phyloP scores from a whole-genome alignment of 257 asterid genomes.

The Solanum virginianum region DNA sequence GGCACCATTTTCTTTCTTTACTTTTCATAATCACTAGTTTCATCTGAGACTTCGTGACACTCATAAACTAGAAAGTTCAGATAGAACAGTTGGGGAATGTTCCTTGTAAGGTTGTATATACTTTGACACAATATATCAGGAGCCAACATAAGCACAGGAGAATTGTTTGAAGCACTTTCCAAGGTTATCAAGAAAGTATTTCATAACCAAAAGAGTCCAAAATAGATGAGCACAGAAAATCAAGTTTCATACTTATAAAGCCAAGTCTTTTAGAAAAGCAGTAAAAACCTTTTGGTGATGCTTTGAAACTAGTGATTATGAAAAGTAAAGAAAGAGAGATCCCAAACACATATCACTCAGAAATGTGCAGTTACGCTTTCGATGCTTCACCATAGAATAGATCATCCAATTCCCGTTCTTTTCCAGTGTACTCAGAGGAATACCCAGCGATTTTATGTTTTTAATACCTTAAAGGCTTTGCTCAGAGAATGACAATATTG shows the following conservation, averaged over 20 bases:
- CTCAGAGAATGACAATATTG: neutral
- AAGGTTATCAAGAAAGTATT: neutral
- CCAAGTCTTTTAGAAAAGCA: neutral
- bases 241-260: neutral
- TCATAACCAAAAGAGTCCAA: neutral
- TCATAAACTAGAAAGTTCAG: neutral
- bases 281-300: neutral
- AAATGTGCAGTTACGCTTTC: no score
- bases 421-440: no score
- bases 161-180: neutral
- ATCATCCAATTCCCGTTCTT: no score
- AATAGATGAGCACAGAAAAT: neutral
- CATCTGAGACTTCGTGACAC: neutral
- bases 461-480: neutral
- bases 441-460: neutral
- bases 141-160: neutral
- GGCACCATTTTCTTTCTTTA: neutral
- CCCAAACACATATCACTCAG: neutral
- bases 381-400: no score
- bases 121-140: neutral
- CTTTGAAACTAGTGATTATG: no score
- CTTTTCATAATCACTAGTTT: neutral
- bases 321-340: neutral
- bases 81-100: neutral
- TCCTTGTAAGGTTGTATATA: neutral